phyloP scores from a whole-genome alignment of 805 yeast genomes.

The Priceomyces castillae region DNA sequence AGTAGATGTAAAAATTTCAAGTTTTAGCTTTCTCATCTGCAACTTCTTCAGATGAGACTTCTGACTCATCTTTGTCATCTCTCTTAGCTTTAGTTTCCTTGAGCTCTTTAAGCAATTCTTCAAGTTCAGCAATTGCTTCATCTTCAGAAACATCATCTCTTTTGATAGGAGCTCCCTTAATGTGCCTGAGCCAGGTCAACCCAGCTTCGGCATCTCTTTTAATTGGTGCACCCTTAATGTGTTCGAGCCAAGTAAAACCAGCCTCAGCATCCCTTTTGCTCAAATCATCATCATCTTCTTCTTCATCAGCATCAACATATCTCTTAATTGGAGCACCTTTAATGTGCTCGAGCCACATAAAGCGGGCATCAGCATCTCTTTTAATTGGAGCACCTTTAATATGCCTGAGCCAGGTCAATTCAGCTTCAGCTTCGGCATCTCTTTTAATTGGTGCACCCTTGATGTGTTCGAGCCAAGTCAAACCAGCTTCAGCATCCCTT shows the following conservation, averaged over 20 bases:
- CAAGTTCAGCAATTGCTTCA: not conserved
- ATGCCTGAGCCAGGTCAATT: not conserved
- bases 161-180: slow-evolving; percentile 14
- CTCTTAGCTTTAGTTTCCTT: not conserved
- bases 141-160: slow-evolving; percentile 7
- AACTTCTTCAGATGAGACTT: too few relatives aligned
- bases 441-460: slow-evolving; percentile 18
- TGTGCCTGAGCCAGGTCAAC: slow-evolving; percentile 8
- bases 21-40: too few relatives aligned
- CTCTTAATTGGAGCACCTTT: slow-evolving; percentile 18
- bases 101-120: not conserved
- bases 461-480: slow-evolving; percentile 10
- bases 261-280: too few relatives aligned
- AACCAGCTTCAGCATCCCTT: slow-evolving; percentile 22
- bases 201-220: slow-evolving; percentile 12
- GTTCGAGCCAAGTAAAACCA: slow-evolving; percentile 8
- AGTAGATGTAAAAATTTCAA: too few relatives aligned
- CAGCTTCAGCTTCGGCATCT: slow-evolving; percentile 10
- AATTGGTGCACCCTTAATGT: slow-evolving; percentile 13
- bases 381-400: slow-evolving; percentile 15
- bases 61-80: too few relatives aligned
- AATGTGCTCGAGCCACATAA: slow-evolving; percentile 8
- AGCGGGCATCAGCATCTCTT: slow-evolving; percentile 15
- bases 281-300: too few relatives aligned
- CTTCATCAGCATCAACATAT: slow-evolving; percentile 9